Evolutionary conservation across 441 rosid genomes (phyloP).

Genomic region (Pelargonium citronellum): DNA sequence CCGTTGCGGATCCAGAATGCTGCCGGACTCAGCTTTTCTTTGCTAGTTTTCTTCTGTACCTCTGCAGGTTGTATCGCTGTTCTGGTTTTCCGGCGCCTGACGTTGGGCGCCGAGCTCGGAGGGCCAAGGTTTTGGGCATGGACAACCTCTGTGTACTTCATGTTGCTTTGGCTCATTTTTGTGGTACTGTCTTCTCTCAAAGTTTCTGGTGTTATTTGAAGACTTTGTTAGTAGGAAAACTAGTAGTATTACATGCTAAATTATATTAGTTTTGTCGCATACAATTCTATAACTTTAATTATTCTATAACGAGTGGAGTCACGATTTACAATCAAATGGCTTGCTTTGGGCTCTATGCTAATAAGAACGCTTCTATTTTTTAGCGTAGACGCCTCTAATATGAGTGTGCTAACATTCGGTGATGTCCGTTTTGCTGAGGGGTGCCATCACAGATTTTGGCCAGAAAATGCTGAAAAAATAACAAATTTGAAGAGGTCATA

Average conservation of each 20-base stretch:
- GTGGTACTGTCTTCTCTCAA: constrained; percentile 68
- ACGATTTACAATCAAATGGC: too few relatives aligned
- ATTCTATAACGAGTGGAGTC: too few relatives aligned
- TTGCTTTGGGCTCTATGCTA: too few relatives aligned
- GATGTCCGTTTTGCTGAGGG: too few relatives aligned
- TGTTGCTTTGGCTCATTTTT: constrained; percentile 77
- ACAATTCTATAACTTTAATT: background rate
- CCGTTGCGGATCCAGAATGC: constrained; percentile 63
- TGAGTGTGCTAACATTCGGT: too few relatives aligned
- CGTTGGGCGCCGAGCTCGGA: constrained; percentile 82
- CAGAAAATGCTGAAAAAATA: too few relatives aligned
- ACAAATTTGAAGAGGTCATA: too few relatives aligned
- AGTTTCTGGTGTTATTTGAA: constrained; percentile 55
- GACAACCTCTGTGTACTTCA: constrained; percentile 53
- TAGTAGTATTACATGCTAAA: too few relatives aligned
- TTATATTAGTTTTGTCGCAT: background rate
- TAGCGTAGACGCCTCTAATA: too few relatives aligned
- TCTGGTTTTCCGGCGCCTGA: constrained; percentile 65
- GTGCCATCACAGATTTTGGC: too few relatives aligned
- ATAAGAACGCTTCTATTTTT: too few relatives aligned
- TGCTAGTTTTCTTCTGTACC: constrained; percentile 72
- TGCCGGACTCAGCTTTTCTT: constrained; percentile 70
- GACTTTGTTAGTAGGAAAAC: background rate
- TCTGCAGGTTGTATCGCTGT: constrained; percentile 73
- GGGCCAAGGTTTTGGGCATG: constrained; percentile 90